Base-by-base conservation (phyloP, 225 moss, liverwort and hornwort species). In the Pseudisothecium myosuroides region DNA sequence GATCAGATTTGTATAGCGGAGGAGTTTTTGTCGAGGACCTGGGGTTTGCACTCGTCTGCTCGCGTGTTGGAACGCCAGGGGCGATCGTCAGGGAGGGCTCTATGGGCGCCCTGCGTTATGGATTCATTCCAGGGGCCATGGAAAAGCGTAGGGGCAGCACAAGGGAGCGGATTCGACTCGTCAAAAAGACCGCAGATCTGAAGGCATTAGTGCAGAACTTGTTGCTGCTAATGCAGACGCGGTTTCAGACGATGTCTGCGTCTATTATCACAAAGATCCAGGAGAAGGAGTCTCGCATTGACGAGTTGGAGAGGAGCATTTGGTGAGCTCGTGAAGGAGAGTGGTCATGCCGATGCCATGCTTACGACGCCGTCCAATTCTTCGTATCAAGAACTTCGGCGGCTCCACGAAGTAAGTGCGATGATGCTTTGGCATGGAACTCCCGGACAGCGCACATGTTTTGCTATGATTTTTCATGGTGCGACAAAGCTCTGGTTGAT, bases 231-330 rank as follows among this genome's bases (percentile, higher is more conserved):
- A 97, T 96, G 96, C 96, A 96, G 93, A 78, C 26, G 24, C 37
- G 37, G 78, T 55, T 78, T 24, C 24, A 37, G 26, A 94, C 95
- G 52, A 95, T 97, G 95, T 96, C 95, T 29, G 95, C 96, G 71
- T 95, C 94, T 56, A 95, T 96, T 85, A 96, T 97, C 85, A 89
- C 93, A 49, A 95, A 97, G 81, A 96, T 96, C 31, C 94, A 96
- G 86, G 93, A 96, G 83, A 97, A 96, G 96, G 96, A 95, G 10
- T 94, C 91, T 66, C 94, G 97, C 84, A 95, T 97, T 78, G 96
- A 96, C 62, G 95, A 97, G 65, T 77, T 98, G 88, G 94, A 98
- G 93, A 90, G 90, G 85, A 97, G 95, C 85, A 93, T 96, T 62
- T 62, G 96, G 95, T 76, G 94, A 98, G 83, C 88, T 96, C 54